These are phyloP conservation scores for Paragyromitra xinjiangensis DNA, from an alignment of 495 filamentous ascomycete genomes.

Conservation along the genomic window DNA sequence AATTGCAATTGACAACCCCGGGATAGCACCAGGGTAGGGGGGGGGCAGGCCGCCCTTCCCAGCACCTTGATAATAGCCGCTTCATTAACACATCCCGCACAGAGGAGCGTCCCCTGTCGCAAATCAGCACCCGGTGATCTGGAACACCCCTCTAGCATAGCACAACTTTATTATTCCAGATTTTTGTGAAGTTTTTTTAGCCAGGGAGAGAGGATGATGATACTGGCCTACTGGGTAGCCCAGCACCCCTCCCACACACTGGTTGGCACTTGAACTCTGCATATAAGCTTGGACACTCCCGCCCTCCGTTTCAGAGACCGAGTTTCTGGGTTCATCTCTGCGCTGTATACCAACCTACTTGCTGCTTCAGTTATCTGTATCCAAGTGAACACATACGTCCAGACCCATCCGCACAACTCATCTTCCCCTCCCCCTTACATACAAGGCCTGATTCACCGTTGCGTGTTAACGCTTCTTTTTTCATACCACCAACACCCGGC, in stretches of 20 bases:
- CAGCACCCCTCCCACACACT: constrained; percentile 1
- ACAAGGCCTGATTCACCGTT: constrained; percentile 34
- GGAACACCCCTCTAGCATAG: constrained; percentile 33
- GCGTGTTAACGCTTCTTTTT: constrained; percentile 43
- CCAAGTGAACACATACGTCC: constrained; percentile 41
- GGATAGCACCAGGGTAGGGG: constrained; percentile 36
- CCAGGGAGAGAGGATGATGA: constrained; percentile 24
- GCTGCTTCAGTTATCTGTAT: constrained; percentile 41
- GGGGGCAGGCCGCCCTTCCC: constrained; percentile 22
- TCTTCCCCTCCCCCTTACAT: constrained; percentile 42
- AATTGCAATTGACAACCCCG: constrained; percentile 51
- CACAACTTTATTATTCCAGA: constrained; percentile 52
- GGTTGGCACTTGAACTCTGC: constrained; percentile 43
- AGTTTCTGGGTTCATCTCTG: constrained; percentile 48
- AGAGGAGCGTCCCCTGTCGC: constrained; percentile 46
- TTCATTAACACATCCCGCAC: constrained; percentile 51
- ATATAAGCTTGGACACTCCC: constrained; percentile 56
- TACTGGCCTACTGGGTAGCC: constrained; percentile 26
- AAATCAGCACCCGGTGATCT: constrained; percentile 53
- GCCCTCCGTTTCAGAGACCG: constrained; percentile 47
- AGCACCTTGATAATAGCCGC: constrained; percentile 49
- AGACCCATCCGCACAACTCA: constrained; percentile 28
- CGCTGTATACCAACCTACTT: constrained; percentile 42
- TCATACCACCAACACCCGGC: constrained; percentile 12
- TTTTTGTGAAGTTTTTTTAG: constrained; percentile 42